Evolutionary conservation across 495 filamentous ascomycete species (phyloP), one percentile per base, ranked within the genome.

Genomic region (Apiosordaria backusii): DNA sequence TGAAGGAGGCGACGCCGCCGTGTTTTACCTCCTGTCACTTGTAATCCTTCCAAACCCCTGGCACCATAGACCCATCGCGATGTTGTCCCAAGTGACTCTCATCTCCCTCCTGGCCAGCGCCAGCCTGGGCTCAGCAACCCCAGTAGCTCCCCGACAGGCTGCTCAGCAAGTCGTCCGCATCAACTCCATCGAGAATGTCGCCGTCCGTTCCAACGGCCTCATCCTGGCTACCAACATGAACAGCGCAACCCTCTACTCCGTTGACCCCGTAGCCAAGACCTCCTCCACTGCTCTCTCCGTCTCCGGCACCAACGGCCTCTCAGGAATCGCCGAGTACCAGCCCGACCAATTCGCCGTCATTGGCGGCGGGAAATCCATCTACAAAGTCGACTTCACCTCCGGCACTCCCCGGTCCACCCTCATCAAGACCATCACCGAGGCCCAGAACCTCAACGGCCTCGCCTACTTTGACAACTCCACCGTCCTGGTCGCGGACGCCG

Each of bases 101-200:
- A 13, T 69, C 18, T 57, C 61, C 26, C 2, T 22, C 7, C 23
- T 55, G 26, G 58, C 52, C 58, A 22, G 24, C 35, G 62, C n/a
- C 3, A 58, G 35, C 35, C 35, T 45, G 6, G 35, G 35, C 9
- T 45, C 35, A 45, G 35, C 35, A 45, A 45, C 29, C 57, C 18
- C 53, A 1, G 15, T 67, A 6, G 2, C 58, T 21, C 59, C 63
- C 16, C 67, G 67, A 26, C 67, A 69, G 50, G 26, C 35, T 18
- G 74, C 72, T 0, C 65, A 68, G 0, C 76, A 78, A 57, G 72
- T 78, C 21, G 72, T 77, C 52, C 64, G 65, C 10, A 67, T 76
- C 57, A 73, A 70, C 29, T 82, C 76, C 63, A 54, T 80, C 54
- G 82, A 83, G 54, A 84, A 84, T 63, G 68, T 83, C 10, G 81